These are phyloP conservation scores for Sporothrix phasma DNA, from an alignment of 2,329 filamentous ascomycete genomes.

Conservation along the genomic window DNA sequence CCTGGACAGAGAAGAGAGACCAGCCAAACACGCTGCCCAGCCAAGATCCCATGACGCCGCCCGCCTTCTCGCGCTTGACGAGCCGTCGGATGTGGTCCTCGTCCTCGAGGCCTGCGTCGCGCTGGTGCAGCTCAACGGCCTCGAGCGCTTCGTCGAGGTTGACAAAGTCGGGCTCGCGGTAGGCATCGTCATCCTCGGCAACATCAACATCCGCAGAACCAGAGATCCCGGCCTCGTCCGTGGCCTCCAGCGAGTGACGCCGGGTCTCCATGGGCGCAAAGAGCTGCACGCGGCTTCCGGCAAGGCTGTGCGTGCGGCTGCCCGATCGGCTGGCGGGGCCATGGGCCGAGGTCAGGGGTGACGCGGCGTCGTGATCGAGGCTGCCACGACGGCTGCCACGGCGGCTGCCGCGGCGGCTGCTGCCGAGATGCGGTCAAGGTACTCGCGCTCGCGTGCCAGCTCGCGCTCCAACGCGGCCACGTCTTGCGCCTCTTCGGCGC, in stretches of 20 bases:
- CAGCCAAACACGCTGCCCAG: slow-evolving; percentile 49
- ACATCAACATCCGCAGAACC: neutral
- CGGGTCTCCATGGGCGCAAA: slow-evolving; percentile 34
- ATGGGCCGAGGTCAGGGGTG: slow-evolving; percentile 22
- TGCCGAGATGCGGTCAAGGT: slow-evolving; percentile 27
- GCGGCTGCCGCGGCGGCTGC: slow-evolving; percentile 40
- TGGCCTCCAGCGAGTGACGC: slow-evolving; percentile 20
- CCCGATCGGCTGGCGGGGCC: slow-evolving; percentile 18
- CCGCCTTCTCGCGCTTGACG: slow-evolving; percentile 42
- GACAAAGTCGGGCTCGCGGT: slow-evolving; percentile 50
- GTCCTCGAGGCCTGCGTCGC: slow-evolving; percentile 41
- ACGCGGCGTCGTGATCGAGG: slow-evolving; percentile 25
- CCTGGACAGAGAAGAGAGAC: slow-evolving; percentile 53
- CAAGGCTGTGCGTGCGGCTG: no score
- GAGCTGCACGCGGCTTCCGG: slow-evolving; percentile 34
- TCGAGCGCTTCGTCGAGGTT: slow-evolving; percentile 51
- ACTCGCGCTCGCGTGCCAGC: slow-evolving; percentile 40
- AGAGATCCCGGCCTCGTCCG: slow-evolving; percentile 7
- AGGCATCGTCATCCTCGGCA: slow-evolving; percentile 31
- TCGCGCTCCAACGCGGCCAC: slow-evolving; percentile 37
- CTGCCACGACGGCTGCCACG: slow-evolving; percentile 32
- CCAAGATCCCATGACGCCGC: slow-evolving; percentile 46
- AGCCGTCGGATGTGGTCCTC: slow-evolving; percentile 49
- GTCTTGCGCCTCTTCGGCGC: slow-evolving; percentile 38
- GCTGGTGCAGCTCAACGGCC: slow-evolving; percentile 35